Evolutionary conservation across 768 basidiomycete genomes (phyloP), one percentile per base, ranked within the genome.

Genomic region (Boletus reticulatus): DNA sequence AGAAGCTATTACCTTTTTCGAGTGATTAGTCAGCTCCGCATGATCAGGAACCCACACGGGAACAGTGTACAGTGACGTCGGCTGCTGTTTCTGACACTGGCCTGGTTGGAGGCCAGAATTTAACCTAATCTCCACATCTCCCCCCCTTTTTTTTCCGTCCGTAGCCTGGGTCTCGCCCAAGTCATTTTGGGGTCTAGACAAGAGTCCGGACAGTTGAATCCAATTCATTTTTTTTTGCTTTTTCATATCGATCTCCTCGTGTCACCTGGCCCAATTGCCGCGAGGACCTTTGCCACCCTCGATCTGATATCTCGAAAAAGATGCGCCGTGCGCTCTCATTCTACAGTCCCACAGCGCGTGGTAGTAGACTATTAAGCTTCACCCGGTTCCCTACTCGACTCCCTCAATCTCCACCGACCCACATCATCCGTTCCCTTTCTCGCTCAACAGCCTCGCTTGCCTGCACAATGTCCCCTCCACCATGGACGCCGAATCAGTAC

Each of bases 401-500:
- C 20, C 41, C 38, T 29, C 57, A 48, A 48, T 50, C 42, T 52
- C 50, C 63, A 38, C 56, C 38, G 20, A 20, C 48, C 29, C 29
- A 17, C 51, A 41, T 31, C 37, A 31, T 9, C 29, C 29, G 22
- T 24, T 19, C 43, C 4, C 34, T 34, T 20, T 24, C 44, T 24
- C 55, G 47, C 47, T 58, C 55, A 49, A 44, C 46, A 4, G 39
- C 46, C 29, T 58, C 63, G 17, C 41, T 60, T 9, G 45, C 59
- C 20, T 27, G 57, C 51, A 69, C 58, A 6, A 75, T 80, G 75
- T 46, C 74, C 10, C 66, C 75, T 16, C 78, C 78, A 9, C 67
- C 75, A 8, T 89, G 85, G 84, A 72, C 62, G 13, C 76, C 84
- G 19, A 78, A 82, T 60, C 66, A 65, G 27, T 92, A 92, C 65